Percentiles rank a stretch among this genome's conserved stretches.
These are phyloP conservation scores for Elsinoe australis DNA, from an alignment of 2,329 filamentous ascomycete genomes.

Conservation along the genomic window DNA sequence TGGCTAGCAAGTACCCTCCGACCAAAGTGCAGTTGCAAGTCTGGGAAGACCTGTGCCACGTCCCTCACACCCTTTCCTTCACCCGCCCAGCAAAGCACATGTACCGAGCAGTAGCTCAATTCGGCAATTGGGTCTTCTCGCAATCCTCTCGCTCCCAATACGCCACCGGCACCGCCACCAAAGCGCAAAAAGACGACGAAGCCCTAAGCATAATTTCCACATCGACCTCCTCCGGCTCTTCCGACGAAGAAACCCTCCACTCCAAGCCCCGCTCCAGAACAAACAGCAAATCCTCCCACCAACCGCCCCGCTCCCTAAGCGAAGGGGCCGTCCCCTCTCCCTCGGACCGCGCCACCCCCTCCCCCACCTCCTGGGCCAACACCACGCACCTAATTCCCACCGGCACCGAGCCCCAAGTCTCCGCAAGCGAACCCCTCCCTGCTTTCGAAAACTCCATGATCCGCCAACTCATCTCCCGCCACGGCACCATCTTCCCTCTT, in stretches of 20 bases:
- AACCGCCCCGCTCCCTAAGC: conserved; percentile 1
- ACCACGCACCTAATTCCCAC: conserved; percentile 19
- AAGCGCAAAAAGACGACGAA: conserved; percentile 75
- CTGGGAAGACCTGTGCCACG: conserved; percentile 93
- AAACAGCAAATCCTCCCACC: conserved; percentile 13
- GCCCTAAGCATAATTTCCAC: conserved; percentile 64
- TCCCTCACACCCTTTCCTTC: conserved; percentile 86
- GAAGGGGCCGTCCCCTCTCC: conserved; percentile 19
- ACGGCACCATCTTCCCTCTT: conserved; percentile 66
- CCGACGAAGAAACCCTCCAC: conserved; percentile 21
- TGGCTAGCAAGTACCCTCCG: conserved; percentile 61
- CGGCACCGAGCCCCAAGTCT: conserved; percentile 13
- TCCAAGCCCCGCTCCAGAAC: conserved; percentile 16
- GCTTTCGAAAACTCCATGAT: conserved; percentile 83
- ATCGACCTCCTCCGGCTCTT: conserved; percentile 36
- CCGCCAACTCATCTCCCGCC: conserved; percentile 71
- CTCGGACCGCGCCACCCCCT: conserved; percentile 30
- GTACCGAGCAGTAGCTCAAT: conserved; percentile 87
- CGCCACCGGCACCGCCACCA: conserved; percentile 62
- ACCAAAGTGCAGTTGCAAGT: conserved; percentile 92
- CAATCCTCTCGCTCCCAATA: too few relatives aligned
- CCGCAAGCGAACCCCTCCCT: conserved; percentile 72
- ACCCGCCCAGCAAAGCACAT: conserved; percentile 94
- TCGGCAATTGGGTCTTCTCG: conserved; percentile 63
- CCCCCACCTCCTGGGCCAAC: conserved; percentile 20